These are phyloP conservation scores for Geosiphon pyriformis DNA, from an alignment of 192 early-diverging fungal genomes.

Conservation along the genomic window DNA sequence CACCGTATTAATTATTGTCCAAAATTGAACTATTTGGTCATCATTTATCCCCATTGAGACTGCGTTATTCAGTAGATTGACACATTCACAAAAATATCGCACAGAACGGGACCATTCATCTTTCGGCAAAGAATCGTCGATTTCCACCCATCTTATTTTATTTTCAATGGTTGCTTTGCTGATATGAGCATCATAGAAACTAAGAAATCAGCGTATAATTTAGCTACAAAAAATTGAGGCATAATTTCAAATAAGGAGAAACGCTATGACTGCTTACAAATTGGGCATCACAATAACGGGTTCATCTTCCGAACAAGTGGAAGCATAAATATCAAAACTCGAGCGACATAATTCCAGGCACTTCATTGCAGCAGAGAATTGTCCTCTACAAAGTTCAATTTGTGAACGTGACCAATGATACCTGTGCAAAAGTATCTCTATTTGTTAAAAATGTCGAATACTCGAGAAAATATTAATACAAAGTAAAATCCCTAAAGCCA, in stretches of 20 bases:
- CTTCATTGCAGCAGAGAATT: neutral
- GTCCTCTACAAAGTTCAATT: constrained; percentile 7
- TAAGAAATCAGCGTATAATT: neutral
- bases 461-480: neutral
- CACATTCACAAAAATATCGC: neutral
- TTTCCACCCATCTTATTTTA: constrained; percentile 3
- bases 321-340: neutral
- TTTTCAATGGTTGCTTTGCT: constrained; percentile 8
- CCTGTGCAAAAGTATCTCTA: neutral
- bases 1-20: constrained; percentile 18
- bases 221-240: neutral
- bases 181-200: constrained; percentile 7
- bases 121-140: neutral
- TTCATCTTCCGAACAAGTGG: neutral
- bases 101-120: constrained; percentile 15
- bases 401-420: constrained; percentile 3
- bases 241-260: neutral
- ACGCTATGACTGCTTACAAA: neutral
- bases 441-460: neutral
- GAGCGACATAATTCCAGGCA: neutral
- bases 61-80: constrained; percentile 7
- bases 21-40: constrained; percentile 19
- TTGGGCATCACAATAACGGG: neutral
- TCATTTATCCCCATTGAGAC: constrained; percentile 7
- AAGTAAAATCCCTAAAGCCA: neutral